phyloP scores from a whole-genome alignment of 129 eudicot species.

The Chrysanthemum seticuspe region DNA sequence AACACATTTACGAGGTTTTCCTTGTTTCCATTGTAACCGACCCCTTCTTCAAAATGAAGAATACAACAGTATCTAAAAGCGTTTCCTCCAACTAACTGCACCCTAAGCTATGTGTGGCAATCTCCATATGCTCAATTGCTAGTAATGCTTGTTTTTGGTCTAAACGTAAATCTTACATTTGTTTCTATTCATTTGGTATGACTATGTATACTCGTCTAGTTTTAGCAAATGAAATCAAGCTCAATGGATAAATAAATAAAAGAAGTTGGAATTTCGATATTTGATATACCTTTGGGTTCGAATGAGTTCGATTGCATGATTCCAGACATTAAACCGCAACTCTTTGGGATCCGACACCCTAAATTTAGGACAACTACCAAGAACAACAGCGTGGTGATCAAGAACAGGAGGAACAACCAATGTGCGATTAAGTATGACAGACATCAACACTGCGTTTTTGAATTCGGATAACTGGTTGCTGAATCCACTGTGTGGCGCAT shows the following conservation, averaged over 20 bases:
- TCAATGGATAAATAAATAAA: background rate
- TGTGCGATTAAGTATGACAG: constrained; percentile 77
- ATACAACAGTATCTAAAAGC: too few species aligned
- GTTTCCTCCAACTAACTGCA: too few species aligned
- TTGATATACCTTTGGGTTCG: constrained; percentile 50
- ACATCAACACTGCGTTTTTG: constrained; percentile 68
- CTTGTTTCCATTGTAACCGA: too few species aligned
- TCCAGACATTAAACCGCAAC: constrained; percentile 74
- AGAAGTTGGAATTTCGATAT: background rate
- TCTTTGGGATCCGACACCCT: constrained; percentile 68
- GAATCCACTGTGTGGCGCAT: constrained; percentile 99
- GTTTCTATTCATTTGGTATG: too few species aligned
- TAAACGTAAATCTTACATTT: too few species aligned
- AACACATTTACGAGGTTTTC: too few species aligned
- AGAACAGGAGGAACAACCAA: constrained; percentile 83
- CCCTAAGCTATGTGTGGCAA: too few species aligned
- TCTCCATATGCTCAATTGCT: too few species aligned
- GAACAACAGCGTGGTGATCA: constrained; percentile 97
- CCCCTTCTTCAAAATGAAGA: too few species aligned
- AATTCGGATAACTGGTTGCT: constrained; percentile 97
- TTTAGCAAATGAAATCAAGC: background rate
- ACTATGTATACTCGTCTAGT: background rate
- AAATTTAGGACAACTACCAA: constrained; percentile 96
- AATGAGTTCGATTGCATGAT: constrained; percentile 58
- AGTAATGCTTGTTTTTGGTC: too few species aligned